Percentiles rank a stretch among this genome's conserved stretches.
These are phyloP conservation scores for Dactylellina cionopaga DNA, from an alignment of 2,329 filamentous ascomycete species.

Conservation along the genomic window DNA sequence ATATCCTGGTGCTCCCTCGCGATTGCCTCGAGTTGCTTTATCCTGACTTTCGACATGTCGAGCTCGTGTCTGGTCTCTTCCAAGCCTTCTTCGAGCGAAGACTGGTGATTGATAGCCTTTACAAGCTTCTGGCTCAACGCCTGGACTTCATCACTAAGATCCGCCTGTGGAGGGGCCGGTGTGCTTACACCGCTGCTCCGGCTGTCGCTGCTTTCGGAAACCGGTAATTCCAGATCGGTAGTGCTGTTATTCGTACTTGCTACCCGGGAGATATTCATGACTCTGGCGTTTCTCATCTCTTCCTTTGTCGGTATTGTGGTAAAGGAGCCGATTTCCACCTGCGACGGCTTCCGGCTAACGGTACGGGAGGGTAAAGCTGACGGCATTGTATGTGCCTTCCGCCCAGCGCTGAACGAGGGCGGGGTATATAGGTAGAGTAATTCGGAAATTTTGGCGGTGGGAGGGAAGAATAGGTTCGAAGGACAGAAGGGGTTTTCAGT, in stretches of 20 bases:
- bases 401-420: slow-evolving; percentile 46
- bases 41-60: slow-evolving; percentile 74
- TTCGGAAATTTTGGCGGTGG: slow-evolving; percentile 46
- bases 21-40: slow-evolving; percentile 75
- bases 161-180: slow-evolving; percentile 58
- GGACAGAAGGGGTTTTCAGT: slow-evolving; percentile 9
- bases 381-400: slow-evolving; percentile 46
- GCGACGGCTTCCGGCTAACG: slow-evolving; percentile 30
- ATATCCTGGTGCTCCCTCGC: slow-evolving; percentile 75
- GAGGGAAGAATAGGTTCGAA: not conserved
- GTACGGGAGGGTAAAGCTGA: slow-evolving; percentile 23
- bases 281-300: slow-evolving; percentile 25
- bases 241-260: slow-evolving; percentile 34
- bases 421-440: slow-evolving; percentile 48
- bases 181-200: slow-evolving; percentile 21
- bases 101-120: slow-evolving; percentile 96
- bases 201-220: slow-evolving; percentile 6
- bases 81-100: slow-evolving; percentile 86
- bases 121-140: slow-evolving; percentile 94
- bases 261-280: slow-evolving; percentile 14
- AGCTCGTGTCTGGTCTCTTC: slow-evolving; percentile 84
- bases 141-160: slow-evolving; percentile 80
- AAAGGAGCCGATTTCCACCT: slow-evolving; percentile 49
- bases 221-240: slow-evolving; percentile 17
- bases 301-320: slow-evolving; percentile 48